These are phyloP conservation scores for Aspergillus aculeatus DNA, from an alignment of 2,329 filamentous ascomycete genomes.

Conservation along the genomic window DNA sequence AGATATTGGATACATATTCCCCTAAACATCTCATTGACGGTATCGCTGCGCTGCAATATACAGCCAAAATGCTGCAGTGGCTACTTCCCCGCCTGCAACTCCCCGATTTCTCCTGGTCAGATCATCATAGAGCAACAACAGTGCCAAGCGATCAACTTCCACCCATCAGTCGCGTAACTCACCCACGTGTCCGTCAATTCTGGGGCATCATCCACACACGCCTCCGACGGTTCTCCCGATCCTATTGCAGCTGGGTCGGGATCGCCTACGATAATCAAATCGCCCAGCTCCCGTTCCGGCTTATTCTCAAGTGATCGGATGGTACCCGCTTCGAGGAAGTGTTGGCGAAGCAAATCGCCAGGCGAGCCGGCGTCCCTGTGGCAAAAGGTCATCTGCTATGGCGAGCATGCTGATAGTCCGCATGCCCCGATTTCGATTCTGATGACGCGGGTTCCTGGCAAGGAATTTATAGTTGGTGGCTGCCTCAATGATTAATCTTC, in stretches of 20 bases:
- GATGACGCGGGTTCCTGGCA: conserved; percentile 44
- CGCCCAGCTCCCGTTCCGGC: conserved; percentile 37
- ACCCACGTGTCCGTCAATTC: conserved; percentile 19
- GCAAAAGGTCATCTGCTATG: conserved; percentile 34
- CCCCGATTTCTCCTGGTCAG: conserved; percentile 30
- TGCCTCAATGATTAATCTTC: neutral
- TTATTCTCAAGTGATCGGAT: conserved; percentile 42
- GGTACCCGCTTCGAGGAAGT: conserved; percentile 38
- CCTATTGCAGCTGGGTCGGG: conserved; percentile 32
- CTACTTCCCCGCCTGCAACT: conserved; percentile 11
- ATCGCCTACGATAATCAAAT: conserved; percentile 29
- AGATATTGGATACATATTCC: neutral
- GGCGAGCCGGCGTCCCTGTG: conserved; percentile 35
- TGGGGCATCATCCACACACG: conserved; percentile 33
- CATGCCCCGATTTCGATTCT: conserved; percentile 33
- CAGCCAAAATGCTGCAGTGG: neutral
- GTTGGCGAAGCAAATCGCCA: conserved; percentile 35
- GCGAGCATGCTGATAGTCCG: conserved; percentile 28
- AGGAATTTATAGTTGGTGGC: neutral
- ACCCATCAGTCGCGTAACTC: conserved; percentile 19
- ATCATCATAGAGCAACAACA: conserved; percentile 11
- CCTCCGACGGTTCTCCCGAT: conserved; percentile 29
- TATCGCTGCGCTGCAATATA: neutral
- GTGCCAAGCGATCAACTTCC: conserved; percentile 23
- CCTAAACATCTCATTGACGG: neutral